Conservation (phyloP, 352 stramenopile species). For the Plasmopara muralis region DNA sequence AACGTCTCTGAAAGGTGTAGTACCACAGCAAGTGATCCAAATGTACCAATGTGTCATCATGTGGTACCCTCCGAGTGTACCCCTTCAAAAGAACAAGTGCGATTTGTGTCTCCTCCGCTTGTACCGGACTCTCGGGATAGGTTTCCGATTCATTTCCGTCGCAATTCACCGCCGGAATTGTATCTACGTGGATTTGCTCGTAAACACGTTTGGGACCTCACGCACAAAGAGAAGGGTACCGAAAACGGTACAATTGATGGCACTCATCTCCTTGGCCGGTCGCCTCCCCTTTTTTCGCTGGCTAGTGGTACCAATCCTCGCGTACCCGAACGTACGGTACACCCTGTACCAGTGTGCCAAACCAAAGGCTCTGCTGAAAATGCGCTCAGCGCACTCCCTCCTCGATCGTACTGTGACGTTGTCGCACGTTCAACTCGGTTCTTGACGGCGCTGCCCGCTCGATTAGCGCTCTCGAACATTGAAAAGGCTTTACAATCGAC, state of each 20-base stretch:
- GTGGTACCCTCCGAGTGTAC: conserved; percentile 8
- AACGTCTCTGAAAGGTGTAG: neutral
- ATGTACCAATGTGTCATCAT: neutral
- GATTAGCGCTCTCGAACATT: conserved; percentile 62
- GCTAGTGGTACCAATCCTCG: conserved; percentile 6
- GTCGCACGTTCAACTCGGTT: conserved; percentile 71
- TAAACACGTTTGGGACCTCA: conserved; percentile 21
- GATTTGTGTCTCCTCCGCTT: conserved; percentile 51
- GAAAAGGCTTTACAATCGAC: conserved; percentile 40
- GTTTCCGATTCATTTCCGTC: conserved; percentile 35
- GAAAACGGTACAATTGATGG: conserved; percentile 12
- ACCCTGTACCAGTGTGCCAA: neutral
- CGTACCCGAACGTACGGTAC: conserved; percentile 10
- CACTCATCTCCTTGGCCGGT: conserved; percentile 37
- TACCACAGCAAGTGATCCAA: neutral
- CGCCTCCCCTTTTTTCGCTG: conserved; percentile 21
- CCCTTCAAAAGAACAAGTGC: conserved; percentile 12
- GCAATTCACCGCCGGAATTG: conserved; percentile 61
- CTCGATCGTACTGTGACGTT: conserved; percentile 55
- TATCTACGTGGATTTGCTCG: conserved; percentile 50
- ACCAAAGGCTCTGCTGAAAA: conserved; percentile 7
- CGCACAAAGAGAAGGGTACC: conserved; percentile 9
- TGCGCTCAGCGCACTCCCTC: conserved; percentile 7
- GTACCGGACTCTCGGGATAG: conserved; percentile 32
- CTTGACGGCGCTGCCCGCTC: conserved; percentile 52